phyloP scores from a whole-genome alignment of 1,284 basidiomycete species.

The Puccinia coronata region DNA sequence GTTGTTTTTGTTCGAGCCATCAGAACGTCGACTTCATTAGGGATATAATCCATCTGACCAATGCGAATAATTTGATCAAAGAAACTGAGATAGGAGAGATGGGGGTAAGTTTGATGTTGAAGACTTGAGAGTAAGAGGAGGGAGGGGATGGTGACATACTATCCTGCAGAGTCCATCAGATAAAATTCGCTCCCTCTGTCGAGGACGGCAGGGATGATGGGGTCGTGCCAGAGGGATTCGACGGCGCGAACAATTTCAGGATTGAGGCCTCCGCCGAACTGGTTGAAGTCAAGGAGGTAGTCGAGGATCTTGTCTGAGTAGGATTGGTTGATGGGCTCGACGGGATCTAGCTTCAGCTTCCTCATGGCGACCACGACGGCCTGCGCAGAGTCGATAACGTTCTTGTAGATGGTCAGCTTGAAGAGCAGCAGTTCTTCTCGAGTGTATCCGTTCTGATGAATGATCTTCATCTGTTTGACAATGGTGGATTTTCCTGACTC shows the following conservation, averaged over 20 bases:
- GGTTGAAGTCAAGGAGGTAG: conserved; percentile 62
- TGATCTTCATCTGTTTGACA: conserved; percentile 99
- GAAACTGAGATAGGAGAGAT: conserved; percentile 66
- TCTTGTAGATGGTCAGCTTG: conserved; percentile 69
- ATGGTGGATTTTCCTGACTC: conserved; percentile 94
- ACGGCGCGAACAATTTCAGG: conserved; percentile 69
- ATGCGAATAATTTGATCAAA: conserved; percentile 83
- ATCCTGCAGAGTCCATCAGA: conserved; percentile 90
- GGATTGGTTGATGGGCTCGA: conserved; percentile 73
- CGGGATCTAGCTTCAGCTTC: conserved; percentile 82
- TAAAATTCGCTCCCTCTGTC: conserved; percentile 88
- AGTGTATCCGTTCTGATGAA: conserved; percentile 90
- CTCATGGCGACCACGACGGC: conserved; percentile 84
- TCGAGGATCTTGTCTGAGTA: conserved; percentile 62
- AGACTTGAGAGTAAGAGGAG: background rate
- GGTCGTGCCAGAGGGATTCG: conserved; percentile 83
- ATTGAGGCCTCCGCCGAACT: conserved; percentile 58
- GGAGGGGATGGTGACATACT: conserved; percentile 65
- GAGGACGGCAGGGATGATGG: conserved; percentile 80
- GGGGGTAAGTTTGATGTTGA: conserved; percentile 30
- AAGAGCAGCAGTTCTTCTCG: conserved; percentile 76
- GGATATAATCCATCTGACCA: conserved; percentile 75
- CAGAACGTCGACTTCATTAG: conserved; percentile 84
- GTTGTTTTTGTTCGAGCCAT: conserved; percentile 86
- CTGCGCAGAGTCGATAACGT: conserved; percentile 83